A percentile compares a stretch with the other conserved stretches of the same genome.
Evolutionary conservation across 306 rosid species (phyloP).

Genomic region (Citrullus colocynthis): DNA sequence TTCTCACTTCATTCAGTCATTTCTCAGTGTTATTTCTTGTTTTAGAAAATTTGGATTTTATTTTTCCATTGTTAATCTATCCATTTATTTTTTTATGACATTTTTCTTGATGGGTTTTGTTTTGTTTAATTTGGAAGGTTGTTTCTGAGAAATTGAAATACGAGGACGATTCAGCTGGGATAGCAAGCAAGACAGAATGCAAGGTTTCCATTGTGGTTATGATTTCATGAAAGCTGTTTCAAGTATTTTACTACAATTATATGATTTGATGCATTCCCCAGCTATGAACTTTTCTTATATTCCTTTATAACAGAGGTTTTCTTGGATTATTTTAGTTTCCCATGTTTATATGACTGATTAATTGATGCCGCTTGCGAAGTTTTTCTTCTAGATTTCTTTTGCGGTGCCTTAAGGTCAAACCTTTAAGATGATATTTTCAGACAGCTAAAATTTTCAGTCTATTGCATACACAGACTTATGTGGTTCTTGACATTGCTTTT

Average conservation of each 20-base stretch:
- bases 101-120: conserved; percentile 14
- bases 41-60: neutral
- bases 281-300: neutral
- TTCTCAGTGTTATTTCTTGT: neutral
- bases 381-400: neutral
- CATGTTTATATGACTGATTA: neutral
- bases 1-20: neutral
- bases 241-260: neutral
- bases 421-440: neutral
- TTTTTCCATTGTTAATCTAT: conserved; percentile 3
- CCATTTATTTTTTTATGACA: conserved; percentile 11
- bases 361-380: neutral
- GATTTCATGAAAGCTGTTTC: conserved; percentile 10
- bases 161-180: conserved; percentile 43
- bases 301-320: neutral
- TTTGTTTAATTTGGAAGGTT: conserved; percentile 28
- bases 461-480: neutral
- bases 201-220: conserved; percentile 45
- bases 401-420: neutral
- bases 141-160: conserved; percentile 42
- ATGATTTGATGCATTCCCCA: neutral
- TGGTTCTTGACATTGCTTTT: neutral
- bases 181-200: conserved; percentile 59
- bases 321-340: neutral
- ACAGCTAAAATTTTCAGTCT: neutral